Conservation (phyloP, 495 filamentous ascomycete genomes). For the Xylaria sp. region DNA sequence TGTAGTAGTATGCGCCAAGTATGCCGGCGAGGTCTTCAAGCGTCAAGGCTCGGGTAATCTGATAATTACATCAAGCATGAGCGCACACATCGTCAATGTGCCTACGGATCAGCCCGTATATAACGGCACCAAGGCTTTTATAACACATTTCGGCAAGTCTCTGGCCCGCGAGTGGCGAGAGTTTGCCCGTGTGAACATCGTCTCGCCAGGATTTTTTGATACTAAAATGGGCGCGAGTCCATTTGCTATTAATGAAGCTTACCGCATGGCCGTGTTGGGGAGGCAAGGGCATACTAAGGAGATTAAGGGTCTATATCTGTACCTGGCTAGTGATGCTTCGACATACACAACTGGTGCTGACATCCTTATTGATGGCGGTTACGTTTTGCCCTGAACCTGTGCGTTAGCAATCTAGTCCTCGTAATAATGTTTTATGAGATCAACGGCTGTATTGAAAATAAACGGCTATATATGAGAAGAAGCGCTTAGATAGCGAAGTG, state of each 20-base stretch:
- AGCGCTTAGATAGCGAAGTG: no score
- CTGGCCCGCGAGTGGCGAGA: constrained; percentile 75
- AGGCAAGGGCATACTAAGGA: constrained; percentile 45
- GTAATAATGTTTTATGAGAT: no score
- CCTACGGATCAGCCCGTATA: constrained; percentile 68
- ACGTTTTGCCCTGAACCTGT: constrained; percentile 36
- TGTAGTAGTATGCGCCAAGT: constrained; percentile 60
- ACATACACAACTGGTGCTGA: constrained; percentile 71
- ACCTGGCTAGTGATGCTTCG: constrained; percentile 66
- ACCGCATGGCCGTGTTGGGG: constrained; percentile 33
- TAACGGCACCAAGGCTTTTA: constrained; percentile 68
- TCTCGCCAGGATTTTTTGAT: constrained; percentile 33
- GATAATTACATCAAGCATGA: constrained; percentile 67
- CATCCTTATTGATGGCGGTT: constrained; percentile 64
- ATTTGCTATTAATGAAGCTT: constrained; percentile 45
- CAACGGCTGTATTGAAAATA: no score
- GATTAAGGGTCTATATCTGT: constrained; percentile 47
- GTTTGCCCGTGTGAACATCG: constrained; percentile 73
- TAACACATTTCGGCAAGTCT: constrained; percentile 52
- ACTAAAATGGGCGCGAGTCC: constrained; percentile 44
- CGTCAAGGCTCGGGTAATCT: constrained; percentile 30
- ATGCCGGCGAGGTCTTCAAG: constrained; percentile 59
- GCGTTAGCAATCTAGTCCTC: no score
- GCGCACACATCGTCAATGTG: constrained; percentile 66
- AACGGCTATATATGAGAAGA: no score